Base-by-base conservation (phyloP, 805 yeast genomes). In the Candida silvatica region DNA sequence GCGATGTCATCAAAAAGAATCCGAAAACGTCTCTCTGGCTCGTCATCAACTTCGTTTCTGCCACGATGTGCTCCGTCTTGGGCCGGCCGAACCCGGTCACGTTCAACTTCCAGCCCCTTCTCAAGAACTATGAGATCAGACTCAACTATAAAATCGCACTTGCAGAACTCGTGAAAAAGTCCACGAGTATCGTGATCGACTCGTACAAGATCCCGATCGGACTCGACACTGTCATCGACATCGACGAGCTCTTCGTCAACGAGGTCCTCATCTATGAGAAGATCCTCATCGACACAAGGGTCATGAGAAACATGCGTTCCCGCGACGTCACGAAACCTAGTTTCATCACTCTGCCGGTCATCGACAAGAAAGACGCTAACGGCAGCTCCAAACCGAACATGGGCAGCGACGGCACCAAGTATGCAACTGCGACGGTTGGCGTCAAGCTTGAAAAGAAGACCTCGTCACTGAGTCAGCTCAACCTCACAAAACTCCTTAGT, bases 51-150 rank as follows among this genome's bases (percentile, higher is more conserved):
- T 61, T 66, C 39, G 52, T 67, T 18, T 56, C 66, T n/a, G 68
- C 72, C 2, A 69, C 68, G 24, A 44, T 68, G 15, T 69, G 76
- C 44, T 66, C 74, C 1, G 65, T 69, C 12, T 52, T 70, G 18
- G 76, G 77, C 6, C 55, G 77, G 41, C 77, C 77, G 3, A 71
- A 69, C 41, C 77, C 77, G 1, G 70, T 71, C 7, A 64, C 73
- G 1, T 58, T 58, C 40, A 53, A 51, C 16, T 58, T 54, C 37
- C 59, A 55, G 37, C 61, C 62, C 1, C 41, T 58, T 34, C 33
- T 55, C 24, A 47, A 47, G 28, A 54, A 54, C 34, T 54, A 54
- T 39, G 60, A 56, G 36, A 57, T 57, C 29, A 37, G 59, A 27
- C 41, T 58, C 32, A 56, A 57, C 37, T 58, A 68, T 40, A 71